A percentile compares a stretch with the other conserved stretches of the same genome.
Evolutionary conservation across 1,284 basidiomycete genomes (phyloP).

Genomic region (Malassezia sympodialis): DNA sequence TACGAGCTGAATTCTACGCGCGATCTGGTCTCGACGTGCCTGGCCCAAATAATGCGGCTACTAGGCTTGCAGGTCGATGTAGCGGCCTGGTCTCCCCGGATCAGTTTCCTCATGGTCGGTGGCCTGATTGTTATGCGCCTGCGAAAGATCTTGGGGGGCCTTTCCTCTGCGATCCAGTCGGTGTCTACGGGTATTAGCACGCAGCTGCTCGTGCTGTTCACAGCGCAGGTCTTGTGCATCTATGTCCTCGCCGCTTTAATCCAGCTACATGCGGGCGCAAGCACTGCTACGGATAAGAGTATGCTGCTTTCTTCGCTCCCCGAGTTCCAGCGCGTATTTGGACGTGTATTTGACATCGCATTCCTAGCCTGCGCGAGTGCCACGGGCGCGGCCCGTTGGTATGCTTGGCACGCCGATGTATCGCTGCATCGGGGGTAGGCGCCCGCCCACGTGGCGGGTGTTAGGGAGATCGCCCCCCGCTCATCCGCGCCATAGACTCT

Average conservation of each 20-base stretch:
- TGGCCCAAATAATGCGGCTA: conserved; percentile 40
- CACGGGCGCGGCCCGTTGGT: conserved; percentile 19
- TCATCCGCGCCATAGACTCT: neutral
- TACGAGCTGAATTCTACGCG: conserved; percentile 41
- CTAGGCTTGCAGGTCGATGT: conserved; percentile 49
- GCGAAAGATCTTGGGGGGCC: conserved; percentile 47
- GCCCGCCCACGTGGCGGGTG: neutral
- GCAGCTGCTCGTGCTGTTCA: conserved; percentile 50
- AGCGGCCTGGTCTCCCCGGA: conserved; percentile 46
- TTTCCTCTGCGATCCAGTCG: conserved; percentile 46
- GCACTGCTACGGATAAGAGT: neutral
- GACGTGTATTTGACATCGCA: conserved; percentile 48
- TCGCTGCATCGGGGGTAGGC: neutral
- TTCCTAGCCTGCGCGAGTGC: conserved; percentile 47
- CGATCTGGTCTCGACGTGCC: conserved; percentile 41
- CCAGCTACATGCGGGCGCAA: conserved; percentile 41
- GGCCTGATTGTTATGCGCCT: conserved; percentile 49
- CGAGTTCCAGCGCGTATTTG: conserved; percentile 49
- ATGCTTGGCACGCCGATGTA: conserved; percentile 8
- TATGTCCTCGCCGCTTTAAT: conserved; percentile 51
- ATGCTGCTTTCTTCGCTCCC: conserved; percentile 48
- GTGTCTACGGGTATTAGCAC: conserved; percentile 48
- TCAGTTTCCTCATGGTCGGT: conserved; percentile 49
- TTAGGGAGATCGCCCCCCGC: neutral
- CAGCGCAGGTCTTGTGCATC: conserved; percentile 50